Base-by-base conservation (phyloP, 2,329 filamentous ascomycete species). In the Pestalotiopsis sp. region DNA sequence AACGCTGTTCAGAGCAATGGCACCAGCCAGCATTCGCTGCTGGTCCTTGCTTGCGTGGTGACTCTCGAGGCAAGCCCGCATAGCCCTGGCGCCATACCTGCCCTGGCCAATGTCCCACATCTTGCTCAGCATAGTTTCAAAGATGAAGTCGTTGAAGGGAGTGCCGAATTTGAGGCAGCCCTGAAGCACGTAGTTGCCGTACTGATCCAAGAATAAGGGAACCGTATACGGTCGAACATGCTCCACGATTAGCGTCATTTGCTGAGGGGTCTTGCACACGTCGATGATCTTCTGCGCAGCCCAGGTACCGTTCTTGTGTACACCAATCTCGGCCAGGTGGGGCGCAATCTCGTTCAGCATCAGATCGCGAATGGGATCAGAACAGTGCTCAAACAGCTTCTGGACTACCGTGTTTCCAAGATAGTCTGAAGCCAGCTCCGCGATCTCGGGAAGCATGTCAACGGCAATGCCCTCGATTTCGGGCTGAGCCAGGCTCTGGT, bases 261-360 rank as follows among this genome's bases (percentile, higher is more conserved):
- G 94, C 55, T 85, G 83, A 5, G 92, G 89, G 0, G 92, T 94
- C 81, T 96, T 94, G 78, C 94, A 95, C 6, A 97, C 94, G 75
- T 98, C 95, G 73, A 99, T 98, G 75, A 99, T 98, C 86, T 98
- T 99, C 81, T 99, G 96, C 1, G 96, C 96, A 66, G 96, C 96
- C 96, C 96, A 99, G 1, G 96, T 99, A 70, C 96, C 96, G 75
- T 99, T 99, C 88, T 99, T 99, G 86, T 99, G 96, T 7, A 98
- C 91, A 74, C 96, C 96, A 80, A 98, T 98, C 81, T 98, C 94
- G 30, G 95, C 94, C 78, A 98, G 88, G 77, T 98, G 94, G 68
- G 95, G 94, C 2, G 92, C 89, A 74, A 99, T 97, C 76, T 94
- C 90, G 14, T 84, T 81, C 68, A 99, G 84, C 96, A 99, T 98